These are phyloP conservation scores for Aristolochia contorta DNA, from an alignment of 164 flowering plant species.

Conservation along the genomic window DNA sequence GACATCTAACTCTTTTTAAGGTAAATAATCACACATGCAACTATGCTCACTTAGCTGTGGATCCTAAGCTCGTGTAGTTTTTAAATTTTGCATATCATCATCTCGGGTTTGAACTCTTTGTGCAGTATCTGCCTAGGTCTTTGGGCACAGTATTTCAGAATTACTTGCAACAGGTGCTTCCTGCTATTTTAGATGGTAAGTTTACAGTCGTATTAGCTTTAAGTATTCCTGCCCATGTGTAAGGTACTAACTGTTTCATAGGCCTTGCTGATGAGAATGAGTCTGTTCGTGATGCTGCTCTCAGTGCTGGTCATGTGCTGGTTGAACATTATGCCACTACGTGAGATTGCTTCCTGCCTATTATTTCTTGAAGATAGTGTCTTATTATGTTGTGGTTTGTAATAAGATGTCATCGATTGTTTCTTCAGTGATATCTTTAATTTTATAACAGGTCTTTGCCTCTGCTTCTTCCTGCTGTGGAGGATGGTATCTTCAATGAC, in stretches of 20 bases:
- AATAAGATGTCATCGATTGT: neutral
- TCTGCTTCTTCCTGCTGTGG: slow-evolving; percentile 97
- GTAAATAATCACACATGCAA: slow-evolving; percentile 21
- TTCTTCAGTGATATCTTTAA: neutral
- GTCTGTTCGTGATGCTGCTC: slow-evolving; percentile 98
- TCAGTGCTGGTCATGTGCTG: slow-evolving; percentile 94
- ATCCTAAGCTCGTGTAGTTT: neutral
- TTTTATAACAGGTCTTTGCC: slow-evolving; percentile 70
- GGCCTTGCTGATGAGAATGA: slow-evolving; percentile 99
- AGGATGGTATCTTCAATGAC: slow-evolving; percentile 97
- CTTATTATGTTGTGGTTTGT: neutral
- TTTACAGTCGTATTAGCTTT: neutral
- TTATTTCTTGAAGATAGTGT: neutral
- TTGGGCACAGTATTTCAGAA: slow-evolving; percentile 88
- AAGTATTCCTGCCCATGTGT: neutral
- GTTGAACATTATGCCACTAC: slow-evolving; percentile 99
- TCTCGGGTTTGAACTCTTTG: slow-evolving; percentile 2
- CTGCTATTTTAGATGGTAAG: slow-evolving; percentile 92
- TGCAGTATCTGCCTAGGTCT: slow-evolving; percentile 89
- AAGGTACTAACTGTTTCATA: slow-evolving; percentile 17
- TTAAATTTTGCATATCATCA: neutral
- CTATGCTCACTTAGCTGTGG: neutral
- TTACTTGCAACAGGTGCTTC: slow-evolving; percentile 86
- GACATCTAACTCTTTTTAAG: slow-evolving; percentile 89
- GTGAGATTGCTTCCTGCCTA: slow-evolving; percentile 25